Percentiles rank a stretch among this genome's conserved stretches.
phyloP scores from a whole-genome alignment of 768 basidiomycete genomes.

The Phanerochaete sordida region DNA sequence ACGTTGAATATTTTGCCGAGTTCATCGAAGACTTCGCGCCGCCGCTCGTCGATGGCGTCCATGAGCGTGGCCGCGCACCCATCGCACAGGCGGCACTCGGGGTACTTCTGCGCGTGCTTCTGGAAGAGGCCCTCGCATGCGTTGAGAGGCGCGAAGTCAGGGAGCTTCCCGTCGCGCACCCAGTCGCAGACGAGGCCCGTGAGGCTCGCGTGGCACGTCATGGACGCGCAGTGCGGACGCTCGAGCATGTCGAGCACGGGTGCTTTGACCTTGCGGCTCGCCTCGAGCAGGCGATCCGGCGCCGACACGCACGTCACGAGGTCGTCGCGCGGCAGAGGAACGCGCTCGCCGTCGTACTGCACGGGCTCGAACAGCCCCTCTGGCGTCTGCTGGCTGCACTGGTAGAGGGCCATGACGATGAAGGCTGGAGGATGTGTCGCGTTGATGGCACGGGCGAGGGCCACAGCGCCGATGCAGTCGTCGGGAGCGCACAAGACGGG shows the following conservation, averaged over 20 bases:
- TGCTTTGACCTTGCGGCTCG: neutral
- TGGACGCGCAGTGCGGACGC: neutral
- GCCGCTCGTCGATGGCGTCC: neutral
- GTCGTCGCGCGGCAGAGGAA: neutral
- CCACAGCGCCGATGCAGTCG: neutral
- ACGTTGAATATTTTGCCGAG: neutral
- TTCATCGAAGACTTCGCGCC: neutral
- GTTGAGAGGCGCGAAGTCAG: neutral
- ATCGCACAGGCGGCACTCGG: neutral
- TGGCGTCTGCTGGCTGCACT: neutral
- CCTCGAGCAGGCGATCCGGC: neutral
- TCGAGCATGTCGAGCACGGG: neutral
- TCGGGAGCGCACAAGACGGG: neutral
- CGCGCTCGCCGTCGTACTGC: neutral
- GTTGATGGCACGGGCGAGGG: neutral
- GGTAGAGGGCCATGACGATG: neutral
- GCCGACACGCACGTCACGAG: neutral
- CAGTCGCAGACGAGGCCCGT: neutral
- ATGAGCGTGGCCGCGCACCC: neutral
- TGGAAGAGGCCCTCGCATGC: neutral
- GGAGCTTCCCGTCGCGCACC: neutral
- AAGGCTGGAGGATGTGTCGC: neutral
- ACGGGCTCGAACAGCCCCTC: neutral
- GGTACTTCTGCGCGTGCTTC: neutral
- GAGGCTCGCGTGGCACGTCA: neutral